Percentiles rank a stretch among this genome's conserved stretches.
phyloP scores from a whole-genome alignment of 2,329 filamentous ascomycete genomes.

The Cadophora malorum region DNA sequence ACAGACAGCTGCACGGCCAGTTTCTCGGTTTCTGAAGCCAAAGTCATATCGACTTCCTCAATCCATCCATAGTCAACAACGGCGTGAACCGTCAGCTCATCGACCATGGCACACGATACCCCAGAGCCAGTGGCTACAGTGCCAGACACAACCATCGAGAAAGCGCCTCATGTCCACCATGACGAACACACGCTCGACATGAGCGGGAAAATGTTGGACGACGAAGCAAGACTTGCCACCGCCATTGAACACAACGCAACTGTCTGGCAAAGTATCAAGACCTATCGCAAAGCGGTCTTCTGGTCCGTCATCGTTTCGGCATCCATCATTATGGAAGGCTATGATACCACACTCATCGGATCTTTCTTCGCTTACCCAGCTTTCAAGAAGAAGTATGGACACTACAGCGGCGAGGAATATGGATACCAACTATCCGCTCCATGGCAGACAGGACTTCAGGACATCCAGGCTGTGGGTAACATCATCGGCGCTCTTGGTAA shows the following conservation, averaged over 20 bases:
- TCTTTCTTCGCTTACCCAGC: constrained; percentile 46
- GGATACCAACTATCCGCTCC: constrained; percentile 39
- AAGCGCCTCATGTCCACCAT: constrained; percentile 10
- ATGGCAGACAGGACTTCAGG: constrained; percentile 43
- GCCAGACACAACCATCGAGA: constrained; percentile 14
- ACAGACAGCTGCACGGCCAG: not conserved
- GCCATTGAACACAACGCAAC: constrained; percentile 14
- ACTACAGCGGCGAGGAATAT: constrained; percentile 14
- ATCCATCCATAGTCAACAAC: too few species aligned
- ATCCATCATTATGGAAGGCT: constrained; percentile 46
- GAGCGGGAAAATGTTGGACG: constrained; percentile 12
- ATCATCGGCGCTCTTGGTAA: constrained; percentile 53
- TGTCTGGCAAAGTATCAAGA: constrained; percentile 28
- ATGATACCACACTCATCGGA: constrained; percentile 48
- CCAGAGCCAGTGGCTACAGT: not conserved
- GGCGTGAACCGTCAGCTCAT: too few species aligned
- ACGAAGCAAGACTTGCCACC: constrained; percentile 13
- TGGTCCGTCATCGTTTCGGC: constrained; percentile 36
- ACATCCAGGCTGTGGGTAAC: constrained; percentile 37
- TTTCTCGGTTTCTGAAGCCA: not conserved
- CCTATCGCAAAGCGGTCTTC: constrained; percentile 67
- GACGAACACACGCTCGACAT: constrained; percentile 7
- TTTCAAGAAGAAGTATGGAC: constrained; percentile 35
- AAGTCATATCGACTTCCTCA: not conserved
- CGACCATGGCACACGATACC: not conserved